Conservation (phyloP, 306 rosid genomes). For the Cicer pinnatifidum region DNA sequence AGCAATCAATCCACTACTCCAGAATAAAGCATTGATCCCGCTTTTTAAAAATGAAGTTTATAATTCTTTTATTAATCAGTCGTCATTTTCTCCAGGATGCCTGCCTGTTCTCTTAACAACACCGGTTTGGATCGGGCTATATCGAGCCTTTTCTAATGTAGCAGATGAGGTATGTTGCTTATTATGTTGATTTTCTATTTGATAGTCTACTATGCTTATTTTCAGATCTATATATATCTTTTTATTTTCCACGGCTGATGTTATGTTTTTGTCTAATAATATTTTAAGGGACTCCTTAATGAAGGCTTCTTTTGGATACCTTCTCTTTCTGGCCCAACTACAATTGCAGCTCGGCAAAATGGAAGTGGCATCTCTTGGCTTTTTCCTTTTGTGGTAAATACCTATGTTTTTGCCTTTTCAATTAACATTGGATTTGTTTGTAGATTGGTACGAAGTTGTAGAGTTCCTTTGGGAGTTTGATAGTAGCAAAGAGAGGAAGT, state of each 20-base stretch:
- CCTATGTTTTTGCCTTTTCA: conserved; percentile 18
- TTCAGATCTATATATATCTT: conserved; percentile 13
- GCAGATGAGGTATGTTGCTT: conserved; percentile 76
- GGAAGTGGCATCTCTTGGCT: conserved; percentile 97
- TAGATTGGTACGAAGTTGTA: not conserved
- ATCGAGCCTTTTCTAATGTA: conserved; percentile 95
- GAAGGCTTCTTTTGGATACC: conserved; percentile 99
- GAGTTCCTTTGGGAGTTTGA: no score
- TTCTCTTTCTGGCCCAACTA: conserved; percentile 96
- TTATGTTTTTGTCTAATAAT: conserved; percentile 40
- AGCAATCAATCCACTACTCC: not conserved
- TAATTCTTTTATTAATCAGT: conserved; percentile 6
- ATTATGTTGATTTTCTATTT: conserved; percentile 32
- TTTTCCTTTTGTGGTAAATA: conserved; percentile 86
- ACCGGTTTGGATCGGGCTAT: conserved; percentile 97
- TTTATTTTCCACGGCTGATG: conserved; percentile 41
- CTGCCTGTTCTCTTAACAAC: conserved; percentile 87
- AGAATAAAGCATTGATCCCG: conserved; percentile 2
- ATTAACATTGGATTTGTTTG: not conserved
- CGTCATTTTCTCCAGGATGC: conserved; percentile 62
- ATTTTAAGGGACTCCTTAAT: conserved; percentile 80
- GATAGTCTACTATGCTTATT: conserved; percentile 9
- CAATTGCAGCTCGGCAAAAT: conserved; percentile 79
- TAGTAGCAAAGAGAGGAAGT: no score
- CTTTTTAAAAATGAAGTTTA: conserved; percentile 17